A percentile compares a stretch with the other conserved stretches of the same genome.
phyloP scores from a whole-genome alignment of 768 basidiomycete species.

The Lyophyllum atratum region DNA sequence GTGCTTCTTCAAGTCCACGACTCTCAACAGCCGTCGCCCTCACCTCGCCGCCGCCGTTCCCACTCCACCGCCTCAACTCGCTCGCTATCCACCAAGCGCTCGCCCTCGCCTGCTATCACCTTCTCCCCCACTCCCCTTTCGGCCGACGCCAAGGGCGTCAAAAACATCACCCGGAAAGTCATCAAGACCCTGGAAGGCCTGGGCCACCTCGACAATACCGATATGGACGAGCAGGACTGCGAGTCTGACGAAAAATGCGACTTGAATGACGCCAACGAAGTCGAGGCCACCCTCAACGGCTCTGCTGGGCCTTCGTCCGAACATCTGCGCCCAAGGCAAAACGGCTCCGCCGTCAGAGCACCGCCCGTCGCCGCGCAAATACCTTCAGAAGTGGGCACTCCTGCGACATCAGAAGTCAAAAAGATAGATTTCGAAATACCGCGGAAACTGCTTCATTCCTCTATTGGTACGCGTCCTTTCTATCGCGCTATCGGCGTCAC shows the following conservation, averaged over 20 bases:
- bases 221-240: conserved; percentile 33
- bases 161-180: conserved; percentile 50
- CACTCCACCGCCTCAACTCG: conserved; percentile 19
- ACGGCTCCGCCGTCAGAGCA: conserved; percentile 3
- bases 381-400: conserved; percentile 15
- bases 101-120: conserved; percentile 49
- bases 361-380: neutral
- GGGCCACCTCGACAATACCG: conserved; percentile 39
- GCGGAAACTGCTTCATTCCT: conserved; percentile 83
- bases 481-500: conserved; percentile 1
- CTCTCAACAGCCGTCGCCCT: conserved; percentile 1
- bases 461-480: conserved; percentile 65
- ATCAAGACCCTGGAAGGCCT: conserved; percentile 49
- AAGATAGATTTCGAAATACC: conserved; percentile 90
- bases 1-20: conserved; percentile 17
- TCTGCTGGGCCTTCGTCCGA: neutral
- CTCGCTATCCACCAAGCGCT: conserved; percentile 34
- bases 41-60: conserved; percentile 18
- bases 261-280: conserved; percentile 29
- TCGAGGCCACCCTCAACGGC: conserved; percentile 17
- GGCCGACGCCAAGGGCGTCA: conserved; percentile 39
- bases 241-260: conserved; percentile 28
- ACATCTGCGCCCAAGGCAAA: neutral
- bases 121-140: conserved; percentile 39
- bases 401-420: conserved; percentile 16